phyloP scores from a whole-genome alignment of 768 basidiomycete genomes.

The Panaeolus cyanescens region DNA sequence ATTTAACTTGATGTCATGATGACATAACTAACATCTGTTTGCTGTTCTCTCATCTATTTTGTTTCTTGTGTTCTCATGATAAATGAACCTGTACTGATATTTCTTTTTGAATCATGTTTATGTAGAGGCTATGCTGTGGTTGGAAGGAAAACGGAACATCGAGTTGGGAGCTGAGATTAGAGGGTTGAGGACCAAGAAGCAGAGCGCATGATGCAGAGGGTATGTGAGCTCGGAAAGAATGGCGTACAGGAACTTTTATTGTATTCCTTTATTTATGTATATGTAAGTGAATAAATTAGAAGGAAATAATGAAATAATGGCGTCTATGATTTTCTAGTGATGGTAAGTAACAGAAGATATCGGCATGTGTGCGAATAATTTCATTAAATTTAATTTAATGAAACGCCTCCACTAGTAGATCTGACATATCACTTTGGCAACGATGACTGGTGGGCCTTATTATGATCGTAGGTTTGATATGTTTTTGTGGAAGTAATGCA shows the following conservation, averaged over 20 bases:
- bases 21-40: neutral
- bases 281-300: too few relatives aligned
- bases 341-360: too few relatives aligned
- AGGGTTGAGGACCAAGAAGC: slow-evolving; percentile 16
- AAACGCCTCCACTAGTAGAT: too few relatives aligned
- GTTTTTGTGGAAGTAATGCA: too few relatives aligned
- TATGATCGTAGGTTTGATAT: too few relatives aligned
- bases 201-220: neutral
- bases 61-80: neutral
- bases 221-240: neutral
- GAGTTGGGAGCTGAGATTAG: slow-evolving; percentile 69
- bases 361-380: too few relatives aligned
- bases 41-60: neutral
- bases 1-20: slow-evolving; percentile 3
- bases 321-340: too few relatives aligned
- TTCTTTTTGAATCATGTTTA: slow-evolving; percentile 18
- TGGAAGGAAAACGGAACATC: slow-evolving; percentile 75
- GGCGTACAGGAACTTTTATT: too few relatives aligned
- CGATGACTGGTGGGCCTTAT: too few relatives aligned
- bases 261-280: too few relatives aligned
- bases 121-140: slow-evolving; percentile 82
- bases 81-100: slow-evolving; percentile 2
- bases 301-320: neutral
- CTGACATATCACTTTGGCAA: too few relatives aligned
- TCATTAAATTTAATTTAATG: too few relatives aligned